Evolutionary conservation across 225 moss, liverwort and hornwort genomes (phyloP).

Genomic region (Lunularia cruciata): DNA sequence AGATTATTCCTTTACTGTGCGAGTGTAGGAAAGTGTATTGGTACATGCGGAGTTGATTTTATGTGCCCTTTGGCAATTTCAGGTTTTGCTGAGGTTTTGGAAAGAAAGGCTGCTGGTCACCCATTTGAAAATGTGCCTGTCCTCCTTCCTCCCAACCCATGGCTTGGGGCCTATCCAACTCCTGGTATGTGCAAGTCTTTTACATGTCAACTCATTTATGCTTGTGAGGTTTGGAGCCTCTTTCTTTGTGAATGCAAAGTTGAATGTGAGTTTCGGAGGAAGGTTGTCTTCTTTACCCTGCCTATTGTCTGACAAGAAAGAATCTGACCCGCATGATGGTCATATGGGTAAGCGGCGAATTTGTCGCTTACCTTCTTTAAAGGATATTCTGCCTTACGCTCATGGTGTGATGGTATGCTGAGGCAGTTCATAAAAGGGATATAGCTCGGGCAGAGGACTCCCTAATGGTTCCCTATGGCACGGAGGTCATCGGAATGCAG

Average conservation of each 20-base stretch:
- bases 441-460: slow-evolving; percentile 93
- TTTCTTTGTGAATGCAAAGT: too few relatives aligned
- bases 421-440: slow-evolving; percentile 74
- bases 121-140: slow-evolving; percentile 97
- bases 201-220: too few relatives aligned
- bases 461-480: slow-evolving; percentile 89
- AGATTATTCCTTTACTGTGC: too few relatives aligned
- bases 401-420: slow-evolving; percentile 13
- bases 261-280: too few relatives aligned
- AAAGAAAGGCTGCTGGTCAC: slow-evolving; percentile 80
- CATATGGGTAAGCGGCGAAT: too few relatives aligned
- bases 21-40: too few relatives aligned
- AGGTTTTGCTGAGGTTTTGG: slow-evolving; percentile 86
- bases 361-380: not conserved
- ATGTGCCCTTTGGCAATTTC: slow-evolving; percentile 21
- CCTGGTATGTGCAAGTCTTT: slow-evolving; percentile 76
- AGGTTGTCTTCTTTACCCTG: too few relatives aligned
- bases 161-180: slow-evolving; percentile 84
- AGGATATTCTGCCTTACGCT: too few relatives aligned
- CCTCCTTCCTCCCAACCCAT: slow-evolving; percentile 77
- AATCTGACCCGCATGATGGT: too few relatives aligned
- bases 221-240: too few relatives aligned
- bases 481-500: slow-evolving; percentile 95
- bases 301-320: too few relatives aligned
- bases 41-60: too few relatives aligned